Conservation (phyloP, 176 grass and related monocot genomes). For the Zea luxurians region DNA sequence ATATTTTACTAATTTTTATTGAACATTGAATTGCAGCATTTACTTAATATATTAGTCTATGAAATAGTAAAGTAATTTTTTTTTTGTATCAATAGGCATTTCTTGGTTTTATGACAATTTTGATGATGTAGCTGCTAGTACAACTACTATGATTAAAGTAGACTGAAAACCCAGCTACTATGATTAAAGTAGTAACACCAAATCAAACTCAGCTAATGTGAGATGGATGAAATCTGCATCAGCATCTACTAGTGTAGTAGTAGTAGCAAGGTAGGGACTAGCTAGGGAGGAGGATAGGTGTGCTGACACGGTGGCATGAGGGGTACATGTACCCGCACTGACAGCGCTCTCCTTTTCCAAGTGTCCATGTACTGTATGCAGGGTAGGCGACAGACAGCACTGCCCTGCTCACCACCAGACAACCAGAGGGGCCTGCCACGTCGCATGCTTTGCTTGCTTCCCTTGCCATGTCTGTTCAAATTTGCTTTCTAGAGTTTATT, state of each 20-base stretch:
- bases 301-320: slow-evolving; percentile 38
- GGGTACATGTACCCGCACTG: slow-evolving; percentile 45
- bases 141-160: not conserved
- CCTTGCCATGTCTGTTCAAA: too few species aligned
- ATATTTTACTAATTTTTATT: too few species aligned
- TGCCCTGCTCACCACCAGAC: not conserved
- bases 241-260: not conserved
- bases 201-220: not conserved
- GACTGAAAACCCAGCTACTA: too few species aligned
- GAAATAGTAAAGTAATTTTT: too few species aligned
- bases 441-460: too few species aligned
- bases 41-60: too few species aligned
- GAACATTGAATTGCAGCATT: too few species aligned
- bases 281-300: not conserved
- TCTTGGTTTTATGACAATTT: too few species aligned
- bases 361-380: not conserved
- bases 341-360: slow-evolving; percentile 39
- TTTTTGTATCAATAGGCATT: too few species aligned
- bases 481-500: too few species aligned
- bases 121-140: too few species aligned
- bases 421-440: not conserved
- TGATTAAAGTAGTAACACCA: not conserved
- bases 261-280: too few species aligned
- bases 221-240: not conserved
- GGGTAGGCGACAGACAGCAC: not conserved